A percentile compares a stretch with the other conserved stretches of the same genome.
Evolutionary conservation across 164 flowering plant species (phyloP).

Genomic region (Taxillus chinensis): DNA sequence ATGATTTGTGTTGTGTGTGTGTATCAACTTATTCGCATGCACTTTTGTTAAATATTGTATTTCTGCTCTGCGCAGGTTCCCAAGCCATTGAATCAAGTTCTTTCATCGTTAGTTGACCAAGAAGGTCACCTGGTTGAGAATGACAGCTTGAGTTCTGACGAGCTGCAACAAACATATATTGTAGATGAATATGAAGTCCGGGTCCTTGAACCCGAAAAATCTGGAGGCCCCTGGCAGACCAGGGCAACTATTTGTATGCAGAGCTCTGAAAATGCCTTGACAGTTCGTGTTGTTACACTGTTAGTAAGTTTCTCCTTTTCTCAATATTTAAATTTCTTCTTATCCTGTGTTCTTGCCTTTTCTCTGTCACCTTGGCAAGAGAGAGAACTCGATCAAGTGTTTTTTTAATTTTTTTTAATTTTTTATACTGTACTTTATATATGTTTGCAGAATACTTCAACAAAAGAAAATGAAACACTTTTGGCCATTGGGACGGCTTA

Average conservation of each 20-base stretch:
- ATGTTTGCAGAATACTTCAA: constrained; percentile 56
- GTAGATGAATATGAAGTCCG: constrained; percentile 90
- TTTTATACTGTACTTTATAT: neutral
- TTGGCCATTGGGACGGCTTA: constrained; percentile 95
- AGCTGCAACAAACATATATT: constrained; percentile 52
- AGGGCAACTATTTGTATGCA: constrained; percentile 92
- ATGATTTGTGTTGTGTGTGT: no score
- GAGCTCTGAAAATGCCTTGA: constrained; percentile 86
- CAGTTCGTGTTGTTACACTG: constrained; percentile 82
- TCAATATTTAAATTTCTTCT: neutral
- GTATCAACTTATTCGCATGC: no score
- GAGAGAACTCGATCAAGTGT: neutral
- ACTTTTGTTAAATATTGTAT: neutral
- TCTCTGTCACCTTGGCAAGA: no score
- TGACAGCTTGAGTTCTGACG: constrained; percentile 59
- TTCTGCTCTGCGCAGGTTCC: constrained; percentile 42
- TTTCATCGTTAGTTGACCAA: constrained; percentile 79
- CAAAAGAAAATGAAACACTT: constrained; percentile 85
- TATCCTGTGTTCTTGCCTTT: neutral
- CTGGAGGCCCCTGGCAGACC: constrained; percentile 90
- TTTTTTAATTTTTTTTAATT: constrained; percentile 1
- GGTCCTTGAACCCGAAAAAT: constrained; percentile 85
- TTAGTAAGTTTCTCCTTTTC: constrained; percentile 43
- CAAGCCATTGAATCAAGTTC: constrained; percentile 84
- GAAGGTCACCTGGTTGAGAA: constrained; percentile 79